phyloP scores from a whole-genome alignment of 352 stramenopile species.

The Phytopythium mirpurense region DNA sequence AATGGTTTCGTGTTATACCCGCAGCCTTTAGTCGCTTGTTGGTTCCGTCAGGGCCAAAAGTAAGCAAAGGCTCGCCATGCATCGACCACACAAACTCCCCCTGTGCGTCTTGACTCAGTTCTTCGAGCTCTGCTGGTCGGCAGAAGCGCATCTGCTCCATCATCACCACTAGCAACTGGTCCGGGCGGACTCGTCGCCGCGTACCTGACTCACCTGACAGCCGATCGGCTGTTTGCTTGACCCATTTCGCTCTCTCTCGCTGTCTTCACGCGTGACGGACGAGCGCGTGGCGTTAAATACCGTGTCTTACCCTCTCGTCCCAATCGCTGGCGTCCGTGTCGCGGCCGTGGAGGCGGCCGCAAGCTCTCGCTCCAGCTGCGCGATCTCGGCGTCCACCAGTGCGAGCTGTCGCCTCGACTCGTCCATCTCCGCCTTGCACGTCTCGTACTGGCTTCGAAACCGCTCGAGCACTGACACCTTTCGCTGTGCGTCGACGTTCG shows the following conservation, averaged over 20 bases:
- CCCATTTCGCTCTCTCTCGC: not conserved
- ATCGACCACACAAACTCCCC: too few relatives aligned
- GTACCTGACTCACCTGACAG: not conserved
- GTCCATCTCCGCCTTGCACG: slow-evolving; percentile 2
- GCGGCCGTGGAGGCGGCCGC: not conserved
- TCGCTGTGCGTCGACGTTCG: not conserved
- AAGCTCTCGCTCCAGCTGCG: slow-evolving; percentile 6
- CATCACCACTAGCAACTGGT: not conserved
- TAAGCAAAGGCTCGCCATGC: too few relatives aligned
- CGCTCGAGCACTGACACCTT: not conserved
- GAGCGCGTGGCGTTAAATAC: not conserved
- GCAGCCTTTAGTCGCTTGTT: too few relatives aligned
- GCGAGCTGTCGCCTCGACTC: slow-evolving; percentile 2
- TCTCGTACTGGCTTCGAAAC: not conserved
- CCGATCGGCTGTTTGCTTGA: too few relatives aligned
- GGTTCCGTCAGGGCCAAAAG: too few relatives aligned
- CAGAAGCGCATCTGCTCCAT: not conserved
- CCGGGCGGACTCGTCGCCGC: not conserved
- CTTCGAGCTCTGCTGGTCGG: too few relatives aligned
- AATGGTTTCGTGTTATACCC: too few relatives aligned
- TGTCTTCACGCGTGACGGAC: not conserved
- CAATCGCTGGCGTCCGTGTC: not conserved
- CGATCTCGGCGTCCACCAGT: slow-evolving; percentile 1
- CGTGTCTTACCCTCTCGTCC: not conserved
- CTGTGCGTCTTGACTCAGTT: not conserved